Percentiles rank a stretch among this genome's conserved stretches.
phyloP scores from a whole-genome alignment of 2,329 filamentous ascomycete species.

The Aspergillus alliaceus region DNA sequence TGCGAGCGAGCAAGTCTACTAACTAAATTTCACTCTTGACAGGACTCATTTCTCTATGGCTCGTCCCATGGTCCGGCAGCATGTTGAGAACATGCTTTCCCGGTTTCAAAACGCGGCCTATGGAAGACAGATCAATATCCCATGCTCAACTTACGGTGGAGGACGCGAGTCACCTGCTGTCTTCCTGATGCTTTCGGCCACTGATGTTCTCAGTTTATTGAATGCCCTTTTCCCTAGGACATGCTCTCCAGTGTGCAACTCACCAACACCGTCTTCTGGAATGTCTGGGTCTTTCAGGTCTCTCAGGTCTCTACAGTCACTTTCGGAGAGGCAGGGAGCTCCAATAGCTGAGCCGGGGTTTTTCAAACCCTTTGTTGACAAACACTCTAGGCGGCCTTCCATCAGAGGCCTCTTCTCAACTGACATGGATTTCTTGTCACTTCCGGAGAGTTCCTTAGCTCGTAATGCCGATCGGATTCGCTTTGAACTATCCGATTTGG shows the following conservation, averaged over 20 bases:
- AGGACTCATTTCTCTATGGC: slow-evolving; percentile 40
- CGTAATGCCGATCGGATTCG: slow-evolving; percentile 42
- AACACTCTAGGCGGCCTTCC: slow-evolving; percentile 23
- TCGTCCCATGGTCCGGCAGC: slow-evolving; percentile 33
- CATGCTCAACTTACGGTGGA: slow-evolving; percentile 44
- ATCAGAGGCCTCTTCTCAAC: slow-evolving; percentile 31
- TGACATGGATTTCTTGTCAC: slow-evolving; percentile 29
- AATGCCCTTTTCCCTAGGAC: slow-evolving; percentile 73
- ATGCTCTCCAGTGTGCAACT: slow-evolving; percentile 25
- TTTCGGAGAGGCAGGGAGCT: slow-evolving; percentile 19
- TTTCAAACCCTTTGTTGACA: slow-evolving; percentile 31
- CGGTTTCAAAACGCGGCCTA: slow-evolving; percentile 21
- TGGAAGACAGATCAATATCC: slow-evolving; percentile 2
- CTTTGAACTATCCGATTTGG: slow-evolving; percentile 41
- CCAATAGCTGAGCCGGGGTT: slow-evolving; percentile 32
- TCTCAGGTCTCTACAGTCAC: slow-evolving; percentile 16
- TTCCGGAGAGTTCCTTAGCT: slow-evolving; percentile 24
- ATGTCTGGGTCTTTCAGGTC: slow-evolving; percentile 21
- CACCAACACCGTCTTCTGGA: slow-evolving; percentile 27
- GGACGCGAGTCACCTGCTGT: slow-evolving; percentile 43
- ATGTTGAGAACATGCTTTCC: slow-evolving; percentile 41
- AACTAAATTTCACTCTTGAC: background rate
- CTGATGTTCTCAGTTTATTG: slow-evolving; percentile 76
- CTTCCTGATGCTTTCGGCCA: slow-evolving; percentile 75
- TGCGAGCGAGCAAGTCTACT: background rate